Conservation (phyloP, 23 red algal species). For the Gracilaria gracilis region DNA sequence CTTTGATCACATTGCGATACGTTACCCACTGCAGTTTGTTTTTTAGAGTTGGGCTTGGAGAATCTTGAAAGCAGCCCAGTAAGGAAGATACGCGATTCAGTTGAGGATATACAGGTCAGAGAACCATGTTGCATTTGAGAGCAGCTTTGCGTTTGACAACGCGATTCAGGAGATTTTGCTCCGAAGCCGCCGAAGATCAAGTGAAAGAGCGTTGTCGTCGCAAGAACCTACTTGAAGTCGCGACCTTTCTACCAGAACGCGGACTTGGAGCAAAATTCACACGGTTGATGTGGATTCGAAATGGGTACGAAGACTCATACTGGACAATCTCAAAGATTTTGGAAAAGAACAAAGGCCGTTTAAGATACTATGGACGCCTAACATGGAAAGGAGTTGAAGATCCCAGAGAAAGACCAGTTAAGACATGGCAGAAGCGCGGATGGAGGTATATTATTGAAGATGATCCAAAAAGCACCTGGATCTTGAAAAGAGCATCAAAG, state of each 20-base stretch:
- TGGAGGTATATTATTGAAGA: conserved; percentile 54
- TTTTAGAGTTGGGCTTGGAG: not conserved
- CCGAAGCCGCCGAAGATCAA: conserved; percentile 11
- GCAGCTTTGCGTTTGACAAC: not conserved
- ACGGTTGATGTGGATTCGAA: conserved; percentile 51
- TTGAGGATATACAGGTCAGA: no score
- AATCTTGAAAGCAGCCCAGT: not conserved
- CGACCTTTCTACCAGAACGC: conserved; percentile 42
- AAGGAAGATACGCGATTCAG: not conserved
- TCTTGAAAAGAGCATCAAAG: not conserved
- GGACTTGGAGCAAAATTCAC: conserved; percentile 54
- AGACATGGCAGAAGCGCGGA: conserved; percentile 54
- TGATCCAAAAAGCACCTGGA: conserved; percentile 34
- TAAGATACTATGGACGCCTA: conserved; percentile 49
- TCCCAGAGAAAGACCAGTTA: conserved; percentile 33
- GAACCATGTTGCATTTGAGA: not conserved
- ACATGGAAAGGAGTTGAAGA: conserved; percentile 55
- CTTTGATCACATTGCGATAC: not conserved
- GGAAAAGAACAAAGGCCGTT: conserved; percentile 46
- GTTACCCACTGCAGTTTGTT: not conserved
- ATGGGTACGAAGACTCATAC: conserved; percentile 51
- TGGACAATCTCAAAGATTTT: conserved; percentile 54
- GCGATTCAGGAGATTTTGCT: conserved; percentile 28
- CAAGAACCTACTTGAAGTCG: conserved; percentile 47
- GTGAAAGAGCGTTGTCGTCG: conserved; percentile 34